phyloP scores from a whole-genome alignment of 1,284 basidiomycete genomes.

The Pseudozyma tsukubaensis region DNA sequence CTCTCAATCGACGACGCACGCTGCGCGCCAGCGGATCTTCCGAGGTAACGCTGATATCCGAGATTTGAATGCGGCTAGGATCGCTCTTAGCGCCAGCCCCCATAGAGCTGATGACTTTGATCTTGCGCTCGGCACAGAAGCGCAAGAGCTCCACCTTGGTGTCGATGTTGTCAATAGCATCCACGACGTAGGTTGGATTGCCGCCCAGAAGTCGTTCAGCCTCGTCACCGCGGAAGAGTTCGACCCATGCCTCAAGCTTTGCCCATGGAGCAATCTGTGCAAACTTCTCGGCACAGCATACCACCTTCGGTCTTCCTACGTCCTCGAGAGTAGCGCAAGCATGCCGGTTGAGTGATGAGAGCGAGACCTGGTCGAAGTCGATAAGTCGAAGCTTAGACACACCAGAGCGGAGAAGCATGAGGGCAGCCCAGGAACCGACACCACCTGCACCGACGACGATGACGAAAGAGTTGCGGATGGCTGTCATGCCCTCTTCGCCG shows the following conservation, averaged over 20 bases:
- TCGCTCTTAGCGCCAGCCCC: constrained; percentile 97
- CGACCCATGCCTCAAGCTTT: constrained; percentile 72
- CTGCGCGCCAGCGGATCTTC: constrained; percentile 95
- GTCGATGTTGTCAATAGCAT: constrained; percentile 90
- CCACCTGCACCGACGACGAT: constrained; percentile 95
- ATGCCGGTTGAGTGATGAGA: constrained; percentile 75
- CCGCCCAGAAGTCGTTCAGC: constrained; percentile 48
- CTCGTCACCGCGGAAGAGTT: constrained; percentile 59
- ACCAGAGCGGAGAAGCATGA: constrained; percentile 76
- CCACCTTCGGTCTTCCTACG: constrained; percentile 94
- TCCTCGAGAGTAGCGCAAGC: constrained; percentile 90
- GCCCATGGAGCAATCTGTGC: constrained; percentile 77
- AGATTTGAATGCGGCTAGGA: constrained; percentile 92
- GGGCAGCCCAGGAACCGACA: constrained; percentile 93
- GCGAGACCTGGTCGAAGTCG: constrained; percentile 70
- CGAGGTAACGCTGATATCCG: constrained; percentile 89
- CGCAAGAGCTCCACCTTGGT: constrained; percentile 76
- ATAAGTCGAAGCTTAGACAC: constrained; percentile 63
- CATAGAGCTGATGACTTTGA: constrained; percentile 85
- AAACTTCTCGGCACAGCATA: constrained; percentile 80
- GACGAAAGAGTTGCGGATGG: constrained; percentile 80
- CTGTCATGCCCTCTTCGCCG: constrained; percentile 86
- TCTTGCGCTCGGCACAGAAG: constrained; percentile 61
- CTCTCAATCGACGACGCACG: constrained; percentile 82
- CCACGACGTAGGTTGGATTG: constrained; percentile 63